Evolutionary conservation across 805 yeast species (phyloP).

Genomic region (Pichia cabralensis): DNA sequence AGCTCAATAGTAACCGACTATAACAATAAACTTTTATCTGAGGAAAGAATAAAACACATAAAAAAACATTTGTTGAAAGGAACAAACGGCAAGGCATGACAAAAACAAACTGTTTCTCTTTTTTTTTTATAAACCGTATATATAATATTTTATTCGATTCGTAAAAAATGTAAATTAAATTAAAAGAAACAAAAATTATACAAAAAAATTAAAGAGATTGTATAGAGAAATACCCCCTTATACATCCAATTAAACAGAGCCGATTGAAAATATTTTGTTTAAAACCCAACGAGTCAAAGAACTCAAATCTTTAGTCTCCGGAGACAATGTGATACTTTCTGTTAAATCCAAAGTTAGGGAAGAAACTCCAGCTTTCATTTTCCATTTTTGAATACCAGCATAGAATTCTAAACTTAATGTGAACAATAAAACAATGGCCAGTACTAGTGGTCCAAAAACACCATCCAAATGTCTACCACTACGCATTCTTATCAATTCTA

Average conservation of each 20-base stretch:
- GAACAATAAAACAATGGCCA: constrained; percentile 57
- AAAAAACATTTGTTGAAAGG: constrained; percentile 17
- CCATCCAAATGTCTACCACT: constrained; percentile 85
- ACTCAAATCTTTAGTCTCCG: constrained; percentile 16
- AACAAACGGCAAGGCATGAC: background rate
- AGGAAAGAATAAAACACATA: constrained; percentile 20
- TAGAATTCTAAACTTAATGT: constrained; percentile 66
- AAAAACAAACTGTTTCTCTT: too few relatives aligned
- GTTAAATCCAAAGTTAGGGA: constrained; percentile 5
- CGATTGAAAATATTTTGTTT: constrained; percentile 18
- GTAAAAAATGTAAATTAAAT: background rate
- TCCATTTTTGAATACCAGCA: constrained; percentile 42
- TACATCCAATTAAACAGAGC: constrained; percentile 11
- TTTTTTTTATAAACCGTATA: too few relatives aligned
- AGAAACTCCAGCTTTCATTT: constrained; percentile 13
- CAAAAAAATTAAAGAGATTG: background rate
- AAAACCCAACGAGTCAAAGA: constrained; percentile 20
- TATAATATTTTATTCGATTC: background rate
- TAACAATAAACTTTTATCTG: constrained; percentile 11
- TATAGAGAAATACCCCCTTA: too few relatives aligned
- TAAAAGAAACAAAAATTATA: background rate
- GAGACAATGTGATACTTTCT: constrained; percentile 4
- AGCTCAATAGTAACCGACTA: constrained; percentile 9
- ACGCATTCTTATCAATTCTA: constrained; percentile 65
- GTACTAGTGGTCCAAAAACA: constrained; percentile 76